Percentiles rank a stretch among this genome's conserved stretches.
phyloP scores from a whole-genome alignment of 257 asterid species.

The Penstemon newberryi region DNA sequence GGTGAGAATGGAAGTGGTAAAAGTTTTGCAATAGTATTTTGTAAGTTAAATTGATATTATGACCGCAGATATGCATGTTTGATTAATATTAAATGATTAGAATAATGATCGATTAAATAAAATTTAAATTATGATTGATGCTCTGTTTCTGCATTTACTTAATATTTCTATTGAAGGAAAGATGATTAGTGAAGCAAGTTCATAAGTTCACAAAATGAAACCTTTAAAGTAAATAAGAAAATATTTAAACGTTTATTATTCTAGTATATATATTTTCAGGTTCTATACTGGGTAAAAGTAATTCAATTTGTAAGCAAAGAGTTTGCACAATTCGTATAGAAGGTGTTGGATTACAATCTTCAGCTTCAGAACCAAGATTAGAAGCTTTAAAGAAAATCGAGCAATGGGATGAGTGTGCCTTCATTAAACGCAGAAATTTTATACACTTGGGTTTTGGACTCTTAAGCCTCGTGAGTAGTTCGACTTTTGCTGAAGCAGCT shows the following conservation, averaged over 20 bases:
- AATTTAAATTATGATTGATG: neutral
- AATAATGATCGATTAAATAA: no score
- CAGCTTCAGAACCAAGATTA: conserved; percentile 31
- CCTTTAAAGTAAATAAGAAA: neutral
- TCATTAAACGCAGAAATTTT: conserved; percentile 49
- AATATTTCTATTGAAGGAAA: neutral
- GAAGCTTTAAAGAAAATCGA: conserved; percentile 25
- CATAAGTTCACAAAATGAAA: no score
- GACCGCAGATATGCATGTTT: no score
- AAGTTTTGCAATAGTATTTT: no score
- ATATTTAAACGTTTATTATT: neutral
- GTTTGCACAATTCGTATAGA: conserved; percentile 17
- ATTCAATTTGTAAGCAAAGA: conserved; percentile 31
- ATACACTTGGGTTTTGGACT: conserved; percentile 41
- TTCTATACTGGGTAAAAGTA: conserved; percentile 33
- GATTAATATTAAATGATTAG: no score
- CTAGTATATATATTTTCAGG: conserved; percentile 33
- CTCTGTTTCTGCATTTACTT: neutral
- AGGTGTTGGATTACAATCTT: conserved; percentile 23
- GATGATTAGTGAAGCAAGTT: no score
- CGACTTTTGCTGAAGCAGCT: conserved; percentile 57
- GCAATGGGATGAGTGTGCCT: conserved; percentile 24
- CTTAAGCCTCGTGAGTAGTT: conserved; percentile 40
- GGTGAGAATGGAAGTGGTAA: no score
- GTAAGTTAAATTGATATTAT: no score